Percentiles rank a stretch among this genome's conserved stretches.
Conservation (phyloP, 352 stramenopile genomes). For the Pythium brachiatum region DNA sequence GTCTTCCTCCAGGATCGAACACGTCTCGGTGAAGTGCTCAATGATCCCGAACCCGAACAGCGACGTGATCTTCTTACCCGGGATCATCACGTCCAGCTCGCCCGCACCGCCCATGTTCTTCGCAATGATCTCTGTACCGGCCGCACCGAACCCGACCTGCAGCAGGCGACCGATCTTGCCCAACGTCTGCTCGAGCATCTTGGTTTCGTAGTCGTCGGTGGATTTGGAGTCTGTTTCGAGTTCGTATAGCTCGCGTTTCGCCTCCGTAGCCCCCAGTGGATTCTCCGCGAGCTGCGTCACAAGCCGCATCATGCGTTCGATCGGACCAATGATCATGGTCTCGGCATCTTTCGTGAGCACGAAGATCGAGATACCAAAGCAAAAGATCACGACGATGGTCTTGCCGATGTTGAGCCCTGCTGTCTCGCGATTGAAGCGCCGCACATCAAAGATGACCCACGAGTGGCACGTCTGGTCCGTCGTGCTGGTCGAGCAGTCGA, state of each 20-base stretch:
- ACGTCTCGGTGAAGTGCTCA: conserved; percentile 95
- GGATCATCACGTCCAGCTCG: conserved; percentile 96
- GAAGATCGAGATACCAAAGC: conserved; percentile 88
- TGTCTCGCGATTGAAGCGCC: conserved; percentile 31
- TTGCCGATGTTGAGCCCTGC: conserved; percentile 78
- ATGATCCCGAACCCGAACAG: conserved; percentile 97
- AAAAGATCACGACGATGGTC: conserved; percentile 90
- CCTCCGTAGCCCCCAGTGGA: conserved; percentile 61
- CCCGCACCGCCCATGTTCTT: conserved; percentile 94
- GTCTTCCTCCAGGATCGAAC: conserved; percentile 91
- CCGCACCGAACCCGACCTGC: conserved; percentile 96
- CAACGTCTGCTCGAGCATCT: conserved; percentile 95
- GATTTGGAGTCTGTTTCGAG: conserved; percentile 48
- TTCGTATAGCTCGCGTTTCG: conserved; percentile 75
- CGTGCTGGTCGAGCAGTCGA: conserved; percentile 40
- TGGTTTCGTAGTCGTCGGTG: conserved; percentile 93
- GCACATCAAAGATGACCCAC: conserved; percentile 75
- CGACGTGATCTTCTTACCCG: conserved; percentile 95
- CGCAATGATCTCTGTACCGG: conserved; percentile 97
- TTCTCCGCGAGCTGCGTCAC: conserved; percentile 71
- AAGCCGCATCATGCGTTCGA: conserved; percentile 94
- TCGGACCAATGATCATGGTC: conserved; percentile 94
- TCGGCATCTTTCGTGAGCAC: conserved; percentile 94
- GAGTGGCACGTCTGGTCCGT: conserved; percentile 58
- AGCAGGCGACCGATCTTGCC: conserved; percentile 93